phyloP scores from a whole-genome alignment of 352 stramenopile species.

The Peronospora belbahrii region DNA sequence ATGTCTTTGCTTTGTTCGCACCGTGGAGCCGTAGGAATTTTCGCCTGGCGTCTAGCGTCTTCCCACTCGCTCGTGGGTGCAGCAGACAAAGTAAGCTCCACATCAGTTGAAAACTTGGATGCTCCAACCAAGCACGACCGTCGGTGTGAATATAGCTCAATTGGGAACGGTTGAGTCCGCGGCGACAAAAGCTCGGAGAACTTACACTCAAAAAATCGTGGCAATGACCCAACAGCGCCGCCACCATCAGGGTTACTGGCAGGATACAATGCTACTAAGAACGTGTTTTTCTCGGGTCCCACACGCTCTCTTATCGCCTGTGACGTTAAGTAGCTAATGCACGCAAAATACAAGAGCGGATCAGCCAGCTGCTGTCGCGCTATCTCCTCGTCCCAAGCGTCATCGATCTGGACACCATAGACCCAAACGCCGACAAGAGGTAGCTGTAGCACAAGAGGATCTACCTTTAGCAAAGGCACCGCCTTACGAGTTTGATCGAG shows the following conservation, averaged over 20 bases:
- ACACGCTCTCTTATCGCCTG: conserved; percentile 53
- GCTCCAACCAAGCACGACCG: conserved; percentile 48
- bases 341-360: conserved; percentile 53
- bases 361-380: conserved; percentile 33
- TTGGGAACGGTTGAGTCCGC: conserved; percentile 13
- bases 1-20: neutral
- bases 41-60: conserved; percentile 23
- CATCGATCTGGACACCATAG: conserved; percentile 51
- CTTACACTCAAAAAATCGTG: conserved; percentile 68
- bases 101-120: conserved; percentile 39
- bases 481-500: conserved; percentile 70
- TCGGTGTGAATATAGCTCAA: conserved; percentile 33
- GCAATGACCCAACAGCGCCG: conserved; percentile 28
- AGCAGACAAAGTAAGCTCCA: conserved; percentile 39
- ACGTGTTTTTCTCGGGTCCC: conserved; percentile 42
- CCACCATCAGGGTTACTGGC: conserved; percentile 7
- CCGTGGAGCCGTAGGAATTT: conserved; percentile 21
- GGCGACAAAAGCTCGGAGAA: conserved; percentile 25
- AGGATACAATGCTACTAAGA: conserved; percentile 62
- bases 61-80: conserved; percentile 34
- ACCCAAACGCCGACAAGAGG: conserved; percentile 71
- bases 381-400: conserved; percentile 35
- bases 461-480: conserved; percentile 60
- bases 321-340: conserved; percentile 45
- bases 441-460: conserved; percentile 57